Base-by-base conservation (phyloP, 2,329 filamentous ascomycete species). In the Lasiodiplodia gonubiensis region DNA sequence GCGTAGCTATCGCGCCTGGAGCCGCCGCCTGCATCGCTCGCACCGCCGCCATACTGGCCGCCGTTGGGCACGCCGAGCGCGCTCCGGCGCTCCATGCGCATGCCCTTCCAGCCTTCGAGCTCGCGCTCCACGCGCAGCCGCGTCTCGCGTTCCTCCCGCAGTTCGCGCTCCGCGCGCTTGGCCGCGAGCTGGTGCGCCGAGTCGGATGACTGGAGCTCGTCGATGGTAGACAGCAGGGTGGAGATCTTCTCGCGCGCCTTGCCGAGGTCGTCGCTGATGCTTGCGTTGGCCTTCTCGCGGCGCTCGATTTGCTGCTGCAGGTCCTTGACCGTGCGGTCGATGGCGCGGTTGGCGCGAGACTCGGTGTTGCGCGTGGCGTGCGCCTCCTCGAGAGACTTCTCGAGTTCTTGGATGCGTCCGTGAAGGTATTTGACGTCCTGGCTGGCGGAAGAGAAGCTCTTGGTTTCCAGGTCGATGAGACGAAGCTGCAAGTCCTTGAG, bases 371-470 rank as follows among this genome's bases (percentile, higher is more conserved):
- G 90, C 72, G 91, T 89, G 51, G 86, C 88, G 78, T 97, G 92
- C 70, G 96, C 92, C 27, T 90, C 85, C 77, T 97, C 93, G 33
- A 97, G 88, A 71, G 94, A 91, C 27, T 88, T 87, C 80, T 99
- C 94, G 73, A 99, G 91, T 91, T 98, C 94, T 82, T 97, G 93
- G 71, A 99, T 93, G 61, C 94, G 89, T 75, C 93, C 94, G 80
- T 97, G 92, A 74, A 98, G 81, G 83, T 97, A 98, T 75, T 95
- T 91, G 72, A 98, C 92, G 80, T 98, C 94, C 74, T 97, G 93
- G 78, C 94, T 97, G 27, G 92, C 92, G 71, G 90, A 96, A 23
- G 94, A 95, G 81, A 97, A 98, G 64, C 94, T 93, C 84, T 98
- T 98, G 52, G 95, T 98, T 82, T 99, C 94, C 10, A 98, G 85